Percentiles rank a stretch among this genome's conserved stretches.
Conservation (phyloP, 768 basidiomycete genomes). For the Auricularia auricula-judae region DNA sequence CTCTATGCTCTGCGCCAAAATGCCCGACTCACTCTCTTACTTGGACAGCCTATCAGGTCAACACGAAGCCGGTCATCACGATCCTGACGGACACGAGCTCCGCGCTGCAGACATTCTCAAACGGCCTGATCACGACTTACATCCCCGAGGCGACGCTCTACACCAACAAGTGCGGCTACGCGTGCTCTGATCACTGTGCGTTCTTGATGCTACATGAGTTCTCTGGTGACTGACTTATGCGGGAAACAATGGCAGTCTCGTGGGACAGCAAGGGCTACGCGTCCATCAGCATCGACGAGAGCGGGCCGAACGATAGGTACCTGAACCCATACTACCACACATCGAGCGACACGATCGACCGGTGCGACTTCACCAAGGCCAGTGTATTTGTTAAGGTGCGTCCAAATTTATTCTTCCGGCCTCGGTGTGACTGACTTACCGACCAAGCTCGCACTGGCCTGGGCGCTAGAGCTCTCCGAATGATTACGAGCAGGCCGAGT, state of each 20-base stretch:
- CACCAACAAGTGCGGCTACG: background rate
- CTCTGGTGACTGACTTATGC: background rate
- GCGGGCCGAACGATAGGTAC: background rate
- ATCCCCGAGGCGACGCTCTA: background rate
- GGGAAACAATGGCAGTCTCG: background rate
- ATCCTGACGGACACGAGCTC: background rate
- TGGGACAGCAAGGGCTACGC: background rate
- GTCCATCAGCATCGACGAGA: background rate
- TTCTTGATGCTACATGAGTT: background rate
- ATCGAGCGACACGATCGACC: background rate
- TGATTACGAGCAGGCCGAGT: no score
- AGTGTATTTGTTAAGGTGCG: background rate
- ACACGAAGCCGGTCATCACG: background rate
- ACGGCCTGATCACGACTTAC: background rate
- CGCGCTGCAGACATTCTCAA: background rate
- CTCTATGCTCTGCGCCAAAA: background rate
- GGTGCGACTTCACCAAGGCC: background rate
- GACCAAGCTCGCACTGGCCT: constrained; percentile 63
- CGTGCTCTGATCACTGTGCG: background rate
- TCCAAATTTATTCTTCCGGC: constrained; percentile 53
- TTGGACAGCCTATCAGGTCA: background rate
- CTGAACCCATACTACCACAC: constrained; percentile 1
- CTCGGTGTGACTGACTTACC: constrained; percentile 58
- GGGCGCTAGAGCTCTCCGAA: background rate
- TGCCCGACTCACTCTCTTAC: background rate